Evolutionary conservation across 2,329 filamentous ascomycete species (phyloP).

Genomic region (Epicoccum nigrum): DNA sequence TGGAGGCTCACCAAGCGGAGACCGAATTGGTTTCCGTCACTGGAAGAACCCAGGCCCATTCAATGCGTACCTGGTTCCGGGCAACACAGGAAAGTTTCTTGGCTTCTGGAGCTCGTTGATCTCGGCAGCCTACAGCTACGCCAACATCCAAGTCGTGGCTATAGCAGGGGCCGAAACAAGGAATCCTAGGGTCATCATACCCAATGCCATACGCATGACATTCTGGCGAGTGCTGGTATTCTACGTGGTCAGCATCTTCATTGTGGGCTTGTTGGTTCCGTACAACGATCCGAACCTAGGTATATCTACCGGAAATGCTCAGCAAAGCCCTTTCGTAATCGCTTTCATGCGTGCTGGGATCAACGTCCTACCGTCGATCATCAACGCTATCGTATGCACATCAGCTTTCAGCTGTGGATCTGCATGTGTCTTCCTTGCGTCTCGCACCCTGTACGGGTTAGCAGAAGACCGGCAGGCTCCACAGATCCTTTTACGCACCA

Average conservation of each 20-base stretch:
- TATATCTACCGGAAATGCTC: background rate
- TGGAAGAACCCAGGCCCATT: constrained; percentile 67
- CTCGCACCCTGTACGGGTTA: constrained; percentile 23
- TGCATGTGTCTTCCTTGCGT: constrained; percentile 22
- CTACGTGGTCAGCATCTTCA: constrained; percentile 49
- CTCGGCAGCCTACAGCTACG: constrained; percentile 76
- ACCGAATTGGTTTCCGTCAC: constrained; percentile 62
- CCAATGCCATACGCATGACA: constrained; percentile 90
- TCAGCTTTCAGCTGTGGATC: constrained; percentile 24
- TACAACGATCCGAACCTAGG: constrained; percentile 35
- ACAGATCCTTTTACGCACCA: constrained; percentile 27
- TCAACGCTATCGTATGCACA: constrained; percentile 20
- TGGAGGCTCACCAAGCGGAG: constrained; percentile 8
- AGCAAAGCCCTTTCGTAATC: constrained; percentile 58
- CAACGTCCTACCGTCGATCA: constrained; percentile 30
- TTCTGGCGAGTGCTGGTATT: constrained; percentile 84
- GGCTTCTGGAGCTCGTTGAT: constrained; percentile 81
- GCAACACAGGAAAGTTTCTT: constrained; percentile 64
- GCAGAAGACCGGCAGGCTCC: constrained; percentile 25
- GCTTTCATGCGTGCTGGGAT: constrained; percentile 53
- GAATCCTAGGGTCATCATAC: constrained; percentile 82
- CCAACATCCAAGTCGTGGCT: constrained; percentile 78
- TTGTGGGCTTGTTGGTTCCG: constrained; percentile 49
- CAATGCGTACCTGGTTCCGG: constrained; percentile 51
- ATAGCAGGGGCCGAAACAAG: constrained; percentile 79